Evolutionary conservation across 2,329 filamentous ascomycete genomes (phyloP).

Genomic region (Penicillium sp.): DNA sequence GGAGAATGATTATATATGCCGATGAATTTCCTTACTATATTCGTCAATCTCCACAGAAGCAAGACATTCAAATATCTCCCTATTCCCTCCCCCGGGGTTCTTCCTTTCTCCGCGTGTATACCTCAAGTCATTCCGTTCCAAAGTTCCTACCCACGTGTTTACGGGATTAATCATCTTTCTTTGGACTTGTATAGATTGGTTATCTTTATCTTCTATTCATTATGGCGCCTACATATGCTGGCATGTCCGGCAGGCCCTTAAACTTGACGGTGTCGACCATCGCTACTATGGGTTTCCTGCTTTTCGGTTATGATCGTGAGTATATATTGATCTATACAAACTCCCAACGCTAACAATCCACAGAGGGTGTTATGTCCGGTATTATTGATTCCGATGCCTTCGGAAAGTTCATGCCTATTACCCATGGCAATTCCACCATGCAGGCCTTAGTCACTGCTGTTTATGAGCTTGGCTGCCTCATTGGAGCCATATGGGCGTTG

Average conservation of each 20-base stretch:
- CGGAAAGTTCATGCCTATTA: constrained; percentile 35
- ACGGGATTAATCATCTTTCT: not conserved
- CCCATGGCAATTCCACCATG: constrained; percentile 40
- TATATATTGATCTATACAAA: constrained; percentile 2
- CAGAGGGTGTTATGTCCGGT: constrained; percentile 42
- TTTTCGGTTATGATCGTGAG: constrained; percentile 59
- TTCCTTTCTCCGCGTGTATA: constrained; percentile 15
- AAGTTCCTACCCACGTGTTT: constrained; percentile 1
- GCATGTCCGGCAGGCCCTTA: constrained; percentile 58
- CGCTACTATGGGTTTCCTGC: constrained; percentile 61
- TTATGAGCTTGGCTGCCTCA: constrained; percentile 37
- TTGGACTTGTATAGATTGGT: constrained; percentile 1
- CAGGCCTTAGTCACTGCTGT: constrained; percentile 35
- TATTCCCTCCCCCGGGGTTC: constrained; percentile 14
- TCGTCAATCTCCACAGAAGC: constrained; percentile 11
- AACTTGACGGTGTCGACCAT: constrained; percentile 60
- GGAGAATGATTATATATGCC: constrained; percentile 15
- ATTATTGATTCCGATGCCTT: constrained; percentile 37
- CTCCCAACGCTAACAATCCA: not conserved
- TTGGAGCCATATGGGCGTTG: constrained; percentile 38
- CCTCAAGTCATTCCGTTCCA: constrained; percentile 2
- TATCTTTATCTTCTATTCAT: constrained; percentile 5
- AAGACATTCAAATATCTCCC: constrained; percentile 32
- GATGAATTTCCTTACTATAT: constrained; percentile 22
- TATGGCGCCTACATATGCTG: constrained; percentile 57